Evolutionary conservation across 345 rosid genomes (phyloP), one percentile per base, ranked within the genome.

Genomic region (Murraya koenigii): DNA sequence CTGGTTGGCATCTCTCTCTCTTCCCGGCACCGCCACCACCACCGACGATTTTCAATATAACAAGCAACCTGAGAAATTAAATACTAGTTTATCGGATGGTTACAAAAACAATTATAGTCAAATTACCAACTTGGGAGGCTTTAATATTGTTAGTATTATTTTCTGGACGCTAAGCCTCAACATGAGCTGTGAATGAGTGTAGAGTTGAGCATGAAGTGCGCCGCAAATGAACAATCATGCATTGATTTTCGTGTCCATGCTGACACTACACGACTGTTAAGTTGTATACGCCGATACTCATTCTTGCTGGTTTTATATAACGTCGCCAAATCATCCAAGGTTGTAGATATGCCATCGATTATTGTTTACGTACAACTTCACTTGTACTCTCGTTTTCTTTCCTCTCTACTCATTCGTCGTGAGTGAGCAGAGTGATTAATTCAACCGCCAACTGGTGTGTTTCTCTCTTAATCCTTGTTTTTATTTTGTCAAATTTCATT

Each of bases 171-270:
- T 58, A 1, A 59, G 17, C 49, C 49, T 44, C 49, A 3, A 11
- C 69, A 68, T 81, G 80, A 69, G 72, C 30, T 58, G 77, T 77
- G 69, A 61, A 59, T 35, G 60, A 55, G 82, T 56, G 38, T 28
- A 72, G 44, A 39, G 58, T 32, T 83, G 65, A 58, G 89, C 88
- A 80, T 84, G 75, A 82, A 86, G 90, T 86, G 76, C 90, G 89
- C 88, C 88, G 88, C 86, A 83, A 89, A 81, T 65, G 80, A 83
- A 74, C 74, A 47, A 26, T 47, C 28, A 6, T 82, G 81, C 85
- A 69, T 82, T 36, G 82, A 49, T 72, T 22, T 80, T 33, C 56
- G 83, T 74, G 76, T 52, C 35, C 49, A 55, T 69, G 49, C 75
- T 83, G 75, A 75, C 79, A 52, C 56, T 52, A 30, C 64, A 60